These are phyloP conservation scores for Selaginella moellendorffii DNA, from an alignment of 75 land plant species.

Conservation along the genomic window DNA sequence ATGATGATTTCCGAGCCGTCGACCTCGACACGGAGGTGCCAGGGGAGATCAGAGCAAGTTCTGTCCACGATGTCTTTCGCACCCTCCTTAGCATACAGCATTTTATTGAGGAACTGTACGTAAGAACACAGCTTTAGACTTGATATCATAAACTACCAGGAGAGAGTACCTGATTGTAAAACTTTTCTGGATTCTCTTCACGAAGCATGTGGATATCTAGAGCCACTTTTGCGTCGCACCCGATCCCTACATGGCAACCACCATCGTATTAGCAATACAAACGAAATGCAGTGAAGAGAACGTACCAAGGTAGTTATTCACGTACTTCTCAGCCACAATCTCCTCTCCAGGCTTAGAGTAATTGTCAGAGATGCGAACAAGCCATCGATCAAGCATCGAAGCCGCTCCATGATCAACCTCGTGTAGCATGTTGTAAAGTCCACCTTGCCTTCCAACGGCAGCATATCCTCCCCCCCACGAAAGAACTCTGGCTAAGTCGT, in stretches of 20 bases:
- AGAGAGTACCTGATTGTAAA: constrained; percentile 64
- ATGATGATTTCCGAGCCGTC: constrained; percentile 70
- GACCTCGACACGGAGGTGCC: constrained; percentile 65
- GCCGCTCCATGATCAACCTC: constrained; percentile 86
- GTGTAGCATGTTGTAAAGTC: constrained; percentile 48
- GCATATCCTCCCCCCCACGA: constrained; percentile 87
- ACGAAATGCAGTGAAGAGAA: background rate
- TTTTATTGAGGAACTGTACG: constrained; percentile 73
- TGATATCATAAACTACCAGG: too few species aligned
- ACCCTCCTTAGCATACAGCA: constrained; percentile 91
- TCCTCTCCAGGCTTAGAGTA: constrained; percentile 15
- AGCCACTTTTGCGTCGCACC: constrained; percentile 96
- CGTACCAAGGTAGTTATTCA: constrained; percentile 92
- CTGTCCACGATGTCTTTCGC: constrained; percentile 79
- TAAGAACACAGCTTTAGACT: background rate
- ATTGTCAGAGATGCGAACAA: constrained; percentile 30
- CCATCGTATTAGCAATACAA: background rate
- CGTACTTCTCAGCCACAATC: constrained; percentile 26
- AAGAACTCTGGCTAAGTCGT: constrained; percentile 78
- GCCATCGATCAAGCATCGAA: constrained; percentile 83
- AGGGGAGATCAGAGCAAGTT: constrained; percentile 74
- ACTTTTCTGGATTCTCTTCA: constrained; percentile 88
- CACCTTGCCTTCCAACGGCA: constrained; percentile 65
- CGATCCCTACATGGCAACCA: constrained; percentile 42
- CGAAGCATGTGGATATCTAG: constrained; percentile 79